Base-by-base conservation (phyloP, 805 yeast genomes). In the Candida silvicultrix region DNA sequence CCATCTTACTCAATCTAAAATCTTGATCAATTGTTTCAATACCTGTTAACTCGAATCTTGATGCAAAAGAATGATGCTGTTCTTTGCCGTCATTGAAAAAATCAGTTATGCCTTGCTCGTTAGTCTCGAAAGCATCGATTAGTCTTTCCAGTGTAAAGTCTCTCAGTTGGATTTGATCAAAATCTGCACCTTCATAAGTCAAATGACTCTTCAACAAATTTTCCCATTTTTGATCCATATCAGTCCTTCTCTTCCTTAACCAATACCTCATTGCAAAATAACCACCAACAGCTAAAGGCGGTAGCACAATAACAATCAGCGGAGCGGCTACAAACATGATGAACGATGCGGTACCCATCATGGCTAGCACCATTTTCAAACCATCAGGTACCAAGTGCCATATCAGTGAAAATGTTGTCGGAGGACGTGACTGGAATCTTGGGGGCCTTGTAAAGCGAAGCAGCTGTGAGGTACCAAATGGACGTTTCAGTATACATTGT, bases 231-330 rank as follows among this genome's bases (percentile, higher is more conserved):
- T 36, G 16, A 8, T 41, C 25, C 53, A 58, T 45, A 3, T 50
- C 57, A 2, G 23, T 28, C 2, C 42, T 35, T 31, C 55, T 40
- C 16, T 44, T 52, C 31, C 49, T 49, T 15, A 43, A 18, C 11
- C 32, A 35, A 21, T 46, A 35, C 22, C 45, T 52, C 4, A 45
- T 31, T 9, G 53, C 3, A 15, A 59, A 41, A 31, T 48, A 48
- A 9, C 54, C 55, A 38, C 57, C 58, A 22, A 56, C 35, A 16
- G 55, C 31, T 41, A 59, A 32, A 1, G 62, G 62, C 3, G 63
- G 63, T 1, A 52, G 44, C 1, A 55, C 48, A 19, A 57, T 49
- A 35, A 59, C 51, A 34, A 59, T 41, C 28, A 59, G 21, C 1
- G 63, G 62, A 22, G 51, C 53, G 38, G 52, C 46, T 34, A 52